Percentiles rank a stretch among this genome's conserved stretches.
Evolutionary conservation across 352 stramenopile species (phyloP).

Genomic region (Phytophthora parvispora): DNA sequence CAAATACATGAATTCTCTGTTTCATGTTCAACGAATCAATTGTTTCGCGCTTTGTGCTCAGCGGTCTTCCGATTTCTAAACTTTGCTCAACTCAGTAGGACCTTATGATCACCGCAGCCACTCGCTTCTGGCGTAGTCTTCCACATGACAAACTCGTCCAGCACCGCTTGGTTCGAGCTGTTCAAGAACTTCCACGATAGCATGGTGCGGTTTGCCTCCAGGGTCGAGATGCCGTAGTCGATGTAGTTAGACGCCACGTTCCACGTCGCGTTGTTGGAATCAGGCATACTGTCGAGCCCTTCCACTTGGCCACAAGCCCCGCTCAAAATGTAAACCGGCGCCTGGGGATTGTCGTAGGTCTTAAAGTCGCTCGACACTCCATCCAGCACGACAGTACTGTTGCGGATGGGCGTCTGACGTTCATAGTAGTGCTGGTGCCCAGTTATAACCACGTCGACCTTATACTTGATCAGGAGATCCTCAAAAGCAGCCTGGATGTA

Average conservation of each 20-base stretch:
- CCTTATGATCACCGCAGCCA: neutral
- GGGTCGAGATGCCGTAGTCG: conserved; percentile 45
- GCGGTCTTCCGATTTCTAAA: neutral
- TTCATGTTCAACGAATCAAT: too few species aligned
- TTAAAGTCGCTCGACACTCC: conserved; percentile 42
- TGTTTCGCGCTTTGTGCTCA: too few species aligned
- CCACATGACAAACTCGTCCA: conserved; percentile 50
- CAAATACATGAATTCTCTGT: too few species aligned
- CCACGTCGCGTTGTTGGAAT: conserved; percentile 31
- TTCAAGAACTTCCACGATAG: conserved; percentile 50
- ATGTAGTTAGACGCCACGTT: conserved; percentile 38
- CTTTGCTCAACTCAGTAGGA: neutral
- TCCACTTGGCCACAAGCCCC: conserved; percentile 38
- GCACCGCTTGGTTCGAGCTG: conserved; percentile 29
- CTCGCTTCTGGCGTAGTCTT: conserved; percentile 17
- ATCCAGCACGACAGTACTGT: conserved; percentile 20
- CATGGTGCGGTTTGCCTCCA: conserved; percentile 36
- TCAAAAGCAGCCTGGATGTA: conserved; percentile 57
- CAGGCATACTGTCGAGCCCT: conserved; percentile 31
- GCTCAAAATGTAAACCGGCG: conserved; percentile 49
- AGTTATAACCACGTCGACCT: conserved; percentile 48
- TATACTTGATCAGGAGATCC: conserved; percentile 58
- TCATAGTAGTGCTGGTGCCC: conserved; percentile 55
- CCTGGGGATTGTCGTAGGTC: conserved; percentile 43
- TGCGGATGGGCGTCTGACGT: conserved; percentile 37